Evolutionary conservation across 768 basidiomycete genomes (phyloP).

Genomic region (Calocera viscosa): DNA sequence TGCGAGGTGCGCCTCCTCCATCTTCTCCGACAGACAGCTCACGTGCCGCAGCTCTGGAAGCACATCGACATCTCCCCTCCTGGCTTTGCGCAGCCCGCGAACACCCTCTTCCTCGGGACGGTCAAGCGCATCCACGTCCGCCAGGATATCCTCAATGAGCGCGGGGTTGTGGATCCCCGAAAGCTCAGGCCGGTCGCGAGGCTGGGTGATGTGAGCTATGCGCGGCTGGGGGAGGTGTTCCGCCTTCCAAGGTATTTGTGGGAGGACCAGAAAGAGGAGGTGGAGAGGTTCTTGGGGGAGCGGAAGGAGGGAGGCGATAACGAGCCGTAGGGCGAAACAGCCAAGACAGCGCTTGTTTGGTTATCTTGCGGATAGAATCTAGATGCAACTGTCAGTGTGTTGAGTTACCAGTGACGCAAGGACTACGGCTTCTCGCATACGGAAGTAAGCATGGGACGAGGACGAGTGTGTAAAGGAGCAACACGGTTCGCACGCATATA

Average conservation of each 20-base stretch:
- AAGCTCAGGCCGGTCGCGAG: constrained; percentile 30
- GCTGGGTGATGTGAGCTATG: constrained; percentile 33
- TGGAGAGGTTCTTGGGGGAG: not conserved
- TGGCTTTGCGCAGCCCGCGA: not conserved
- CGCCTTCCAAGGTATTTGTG: constrained; percentile 23
- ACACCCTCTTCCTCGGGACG: constrained; percentile 39
- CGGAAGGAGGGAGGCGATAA: not conserved
- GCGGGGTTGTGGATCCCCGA: constrained; percentile 27
- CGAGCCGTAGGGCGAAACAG: too few relatives aligned
- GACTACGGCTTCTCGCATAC: too few relatives aligned
- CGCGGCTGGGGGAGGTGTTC: constrained; percentile 22
- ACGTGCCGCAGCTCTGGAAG: not conserved
- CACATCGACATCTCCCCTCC: not conserved
- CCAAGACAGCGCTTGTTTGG: too few relatives aligned
- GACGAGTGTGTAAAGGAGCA: too few relatives aligned
- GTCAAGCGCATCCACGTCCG: constrained; percentile 44
- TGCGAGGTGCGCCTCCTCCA: constrained; percentile 38
- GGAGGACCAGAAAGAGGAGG: constrained; percentile 12
- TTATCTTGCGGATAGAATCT: too few relatives aligned
- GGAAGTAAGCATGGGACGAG: too few relatives aligned
- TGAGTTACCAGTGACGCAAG: too few relatives aligned
- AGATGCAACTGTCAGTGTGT: too few relatives aligned
- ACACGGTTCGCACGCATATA: too few relatives aligned
- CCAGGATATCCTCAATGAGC: constrained; percentile 29
- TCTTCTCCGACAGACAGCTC: not conserved